These are phyloP conservation scores for Phaeosphaeriaceae sp. DNA, from an alignment of 2,329 filamentous ascomycete species.

Conservation along the genomic window DNA sequence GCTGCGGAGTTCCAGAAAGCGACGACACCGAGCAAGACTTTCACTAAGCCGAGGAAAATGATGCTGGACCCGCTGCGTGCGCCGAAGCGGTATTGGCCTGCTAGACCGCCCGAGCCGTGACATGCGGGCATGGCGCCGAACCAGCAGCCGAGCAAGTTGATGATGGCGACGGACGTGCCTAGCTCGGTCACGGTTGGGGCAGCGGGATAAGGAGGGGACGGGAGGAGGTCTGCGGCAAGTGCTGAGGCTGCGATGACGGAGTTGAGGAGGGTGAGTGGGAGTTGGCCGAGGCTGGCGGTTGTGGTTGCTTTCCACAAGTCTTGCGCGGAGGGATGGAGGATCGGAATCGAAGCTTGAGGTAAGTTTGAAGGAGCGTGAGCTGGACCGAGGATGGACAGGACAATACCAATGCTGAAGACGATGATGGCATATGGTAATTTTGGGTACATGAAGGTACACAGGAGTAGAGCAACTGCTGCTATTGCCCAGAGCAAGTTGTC, in stretches of 20 bases:
- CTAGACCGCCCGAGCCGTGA: constrained; percentile 89
- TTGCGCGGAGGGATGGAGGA: constrained; percentile 52
- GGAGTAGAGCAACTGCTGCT: constrained; percentile 73
- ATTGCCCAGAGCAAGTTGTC: constrained; percentile 83
- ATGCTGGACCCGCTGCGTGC: constrained; percentile 86
- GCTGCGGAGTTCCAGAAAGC: constrained; percentile 70
- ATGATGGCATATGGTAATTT: constrained; percentile 79
- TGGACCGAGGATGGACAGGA: constrained; percentile 63
- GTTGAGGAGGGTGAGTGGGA: constrained; percentile 91
- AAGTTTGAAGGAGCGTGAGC: constrained; percentile 11
- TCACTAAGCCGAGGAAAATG: constrained; percentile 77
- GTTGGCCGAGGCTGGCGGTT: constrained; percentile 79
- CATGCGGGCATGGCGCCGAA: constrained; percentile 96
- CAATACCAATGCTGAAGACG: constrained; percentile 72
- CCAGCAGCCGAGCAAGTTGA: constrained; percentile 88
- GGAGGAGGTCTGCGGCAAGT: constrained; percentile 78
- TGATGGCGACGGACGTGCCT: constrained; percentile 79
- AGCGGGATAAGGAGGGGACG: constrained; percentile 60
- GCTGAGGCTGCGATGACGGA: constrained; percentile 88
- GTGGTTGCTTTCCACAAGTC: constrained; percentile 63
- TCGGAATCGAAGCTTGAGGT: constrained; percentile 63
- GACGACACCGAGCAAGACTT: constrained; percentile 74
- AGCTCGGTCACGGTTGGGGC: constrained; percentile 77
- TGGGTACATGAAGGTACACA: constrained; percentile 69
- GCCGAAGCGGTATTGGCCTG: constrained; percentile 90